Base-by-base conservation (phyloP, 2,329 filamentous ascomycete genomes). In the Diaporthe citrichinensis region DNA sequence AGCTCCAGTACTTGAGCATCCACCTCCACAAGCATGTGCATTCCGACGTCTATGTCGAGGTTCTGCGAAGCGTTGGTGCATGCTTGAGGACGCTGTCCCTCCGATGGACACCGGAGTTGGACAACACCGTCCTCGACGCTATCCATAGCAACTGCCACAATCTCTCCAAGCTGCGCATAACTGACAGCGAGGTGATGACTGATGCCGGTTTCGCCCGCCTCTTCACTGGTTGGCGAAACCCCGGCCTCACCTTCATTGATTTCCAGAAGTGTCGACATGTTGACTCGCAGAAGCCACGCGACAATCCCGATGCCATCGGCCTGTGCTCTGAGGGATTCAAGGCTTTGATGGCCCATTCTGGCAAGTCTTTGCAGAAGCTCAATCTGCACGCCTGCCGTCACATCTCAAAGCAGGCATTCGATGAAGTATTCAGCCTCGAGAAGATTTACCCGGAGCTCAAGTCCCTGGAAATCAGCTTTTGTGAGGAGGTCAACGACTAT, bases 371-470 rank as follows among this genome's bases (percentile, higher is more conserved):
- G 2, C 88, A 88, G 76, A 86, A 89, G 55, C 86, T 98, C 46
- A 94, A 97, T 80, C 87, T 98, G n/a, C 91, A 94, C 20, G 94
- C 93, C 0, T 98, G 95, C 81, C 93, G 96, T 4, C 94, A 98
- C 82, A 96, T 98, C 77, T 89, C 91, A 1, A 87, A 89, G 46
- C 85, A 90, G 23, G 92, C 94, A 0, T 95, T 98, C 76, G 91
- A 94, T 77, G 89, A 92, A 14, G 92, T 94, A 0, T 98, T 98
- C 80, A 85, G 86, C 8, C 84, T 85, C 12, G 88, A 87, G 34
- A 90, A 88, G 59, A 77, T 72, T 1, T 98, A 97, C 79, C 91
- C 93, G 0, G 87, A 91, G 15, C 87, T 98, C 46, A 86, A 87
- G 76, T 90, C 93, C 74, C 86, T 98, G 58, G 95, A 98, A 81